phyloP scores from a whole-genome alignment of 2,329 filamentous ascomycete species.

The Ceratocystis alfenasii region DNA sequence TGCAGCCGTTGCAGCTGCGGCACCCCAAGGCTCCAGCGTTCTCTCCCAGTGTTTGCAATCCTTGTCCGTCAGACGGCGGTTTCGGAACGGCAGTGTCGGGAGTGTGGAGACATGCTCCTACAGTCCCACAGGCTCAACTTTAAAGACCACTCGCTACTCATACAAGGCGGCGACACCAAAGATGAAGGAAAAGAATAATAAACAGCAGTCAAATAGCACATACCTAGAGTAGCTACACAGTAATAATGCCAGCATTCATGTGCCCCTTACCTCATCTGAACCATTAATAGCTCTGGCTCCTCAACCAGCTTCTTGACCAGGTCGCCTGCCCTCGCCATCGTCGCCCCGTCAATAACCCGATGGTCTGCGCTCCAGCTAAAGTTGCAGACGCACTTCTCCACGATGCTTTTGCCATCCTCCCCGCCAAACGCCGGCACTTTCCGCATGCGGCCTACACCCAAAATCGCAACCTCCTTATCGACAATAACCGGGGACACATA shows the following conservation, averaged over 20 bases:
- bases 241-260: neutral
- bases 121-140: neutral
- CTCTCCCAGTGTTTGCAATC: neutral
- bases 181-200: neutral
- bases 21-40: neutral
- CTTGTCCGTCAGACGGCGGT: neutral
- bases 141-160: neutral
- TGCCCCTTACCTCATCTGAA: slow-evolving; percentile 55
- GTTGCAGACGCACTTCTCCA: slow-evolving; percentile 69
- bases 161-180: neutral
- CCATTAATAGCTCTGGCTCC: slow-evolving; percentile 74
- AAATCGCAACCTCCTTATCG: slow-evolving; percentile 77
- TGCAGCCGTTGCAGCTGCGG: too few relatives aligned
- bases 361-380: slow-evolving; percentile 98
- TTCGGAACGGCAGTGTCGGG: neutral
- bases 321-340: slow-evolving; percentile 82
- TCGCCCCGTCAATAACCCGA: slow-evolving; percentile 84
- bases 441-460: slow-evolving; percentile 74
- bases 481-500: slow-evolving; percentile 88
- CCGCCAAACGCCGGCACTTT: slow-evolving; percentile 62
- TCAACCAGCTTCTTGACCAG: slow-evolving; percentile 68
- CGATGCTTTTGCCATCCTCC: slow-evolving; percentile 44
- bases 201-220: neutral
- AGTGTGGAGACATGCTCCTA: neutral
- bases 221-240: neutral